phyloP scores from a whole-genome alignment of 2,329 filamentous ascomycete species.

The Aspergillus brunneoviolaceus region DNA sequence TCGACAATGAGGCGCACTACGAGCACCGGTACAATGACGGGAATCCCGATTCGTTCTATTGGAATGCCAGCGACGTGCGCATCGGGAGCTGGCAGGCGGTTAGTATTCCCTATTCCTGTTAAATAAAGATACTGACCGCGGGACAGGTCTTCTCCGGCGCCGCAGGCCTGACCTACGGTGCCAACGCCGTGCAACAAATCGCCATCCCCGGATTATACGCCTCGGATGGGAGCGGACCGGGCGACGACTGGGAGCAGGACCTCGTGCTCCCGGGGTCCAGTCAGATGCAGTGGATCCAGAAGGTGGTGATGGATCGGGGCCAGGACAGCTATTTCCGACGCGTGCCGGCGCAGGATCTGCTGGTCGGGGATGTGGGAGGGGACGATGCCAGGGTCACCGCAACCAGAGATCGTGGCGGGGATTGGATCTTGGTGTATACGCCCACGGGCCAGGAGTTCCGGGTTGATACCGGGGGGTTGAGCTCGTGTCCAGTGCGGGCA shows the following conservation, averaged over 20 bases:
- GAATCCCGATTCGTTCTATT: neutral
- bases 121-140: too few species aligned
- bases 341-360: constrained; percentile 7
- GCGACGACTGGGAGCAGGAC: neutral
- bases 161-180: constrained; percentile 6
- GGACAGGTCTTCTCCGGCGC: constrained; percentile 10
- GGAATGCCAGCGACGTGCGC: constrained; percentile 13
- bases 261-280: constrained; percentile 1
- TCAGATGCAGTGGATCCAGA: constrained; percentile 9
- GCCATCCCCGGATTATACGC: constrained; percentile 1
- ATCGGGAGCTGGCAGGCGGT: constrained; percentile 10
- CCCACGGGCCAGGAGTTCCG: constrained; percentile 1
- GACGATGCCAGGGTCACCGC: constrained; percentile 4
- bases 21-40: constrained; percentile 11
- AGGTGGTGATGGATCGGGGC: constrained; percentile 7
- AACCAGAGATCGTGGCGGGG: neutral
- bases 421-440: constrained; percentile 9
- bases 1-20: constrained; percentile 12
- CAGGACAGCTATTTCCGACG: neutral
- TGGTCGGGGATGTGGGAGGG: constrained; percentile 3
- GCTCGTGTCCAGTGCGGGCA: too few species aligned
- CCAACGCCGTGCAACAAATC: constrained; percentile 4
- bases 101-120: too few species aligned
- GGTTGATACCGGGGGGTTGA: neutral
- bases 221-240: constrained; percentile 1